phyloP scores from a whole-genome alignment of 75 land plant species.

The Sequoiadendron giganteum region DNA sequence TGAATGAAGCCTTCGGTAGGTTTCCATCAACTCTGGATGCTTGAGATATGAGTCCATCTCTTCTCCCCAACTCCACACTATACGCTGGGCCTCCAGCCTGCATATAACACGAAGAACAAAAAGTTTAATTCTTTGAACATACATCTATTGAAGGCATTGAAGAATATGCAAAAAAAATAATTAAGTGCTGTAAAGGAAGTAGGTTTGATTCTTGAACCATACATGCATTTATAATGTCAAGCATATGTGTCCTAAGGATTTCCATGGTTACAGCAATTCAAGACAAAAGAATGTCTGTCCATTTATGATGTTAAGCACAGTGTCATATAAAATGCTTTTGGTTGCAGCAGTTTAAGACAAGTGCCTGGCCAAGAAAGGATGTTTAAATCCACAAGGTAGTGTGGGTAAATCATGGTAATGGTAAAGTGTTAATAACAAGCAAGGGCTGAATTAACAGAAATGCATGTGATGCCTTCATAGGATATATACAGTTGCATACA shows the following conservation, averaged over 20 bases:
- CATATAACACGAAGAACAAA: neutral
- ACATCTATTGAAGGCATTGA: neutral
- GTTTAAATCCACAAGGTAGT: no score
- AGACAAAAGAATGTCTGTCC: neutral
- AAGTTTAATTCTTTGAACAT: neutral
- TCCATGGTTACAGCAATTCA: neutral
- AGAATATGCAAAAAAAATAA: neutral
- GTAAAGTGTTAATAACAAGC: no score
- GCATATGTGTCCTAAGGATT: neutral
- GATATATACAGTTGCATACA: neutral
- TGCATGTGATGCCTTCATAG: no score
- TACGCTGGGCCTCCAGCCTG: slow-evolving; percentile 56
- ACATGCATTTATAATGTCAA: neutral
- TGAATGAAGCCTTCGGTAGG: slow-evolving; percentile 46
- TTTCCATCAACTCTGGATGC: slow-evolving; percentile 18
- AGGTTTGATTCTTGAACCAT: neutral
- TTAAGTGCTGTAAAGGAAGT: neutral
- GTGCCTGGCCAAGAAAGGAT: no score
- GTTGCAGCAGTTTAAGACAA: no score
- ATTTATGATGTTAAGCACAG: no score
- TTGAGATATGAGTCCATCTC: slow-evolving; percentile 56
- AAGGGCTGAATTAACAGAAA: no score
- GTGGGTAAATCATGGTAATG: no score
- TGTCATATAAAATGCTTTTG: no score
- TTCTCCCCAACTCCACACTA: slow-evolving; percentile 38